Evolutionary conservation across 2,329 filamentous ascomycete species (phyloP), one percentile per base, ranked within the genome.

Genomic region (Exophiala oligosperma): DNA sequence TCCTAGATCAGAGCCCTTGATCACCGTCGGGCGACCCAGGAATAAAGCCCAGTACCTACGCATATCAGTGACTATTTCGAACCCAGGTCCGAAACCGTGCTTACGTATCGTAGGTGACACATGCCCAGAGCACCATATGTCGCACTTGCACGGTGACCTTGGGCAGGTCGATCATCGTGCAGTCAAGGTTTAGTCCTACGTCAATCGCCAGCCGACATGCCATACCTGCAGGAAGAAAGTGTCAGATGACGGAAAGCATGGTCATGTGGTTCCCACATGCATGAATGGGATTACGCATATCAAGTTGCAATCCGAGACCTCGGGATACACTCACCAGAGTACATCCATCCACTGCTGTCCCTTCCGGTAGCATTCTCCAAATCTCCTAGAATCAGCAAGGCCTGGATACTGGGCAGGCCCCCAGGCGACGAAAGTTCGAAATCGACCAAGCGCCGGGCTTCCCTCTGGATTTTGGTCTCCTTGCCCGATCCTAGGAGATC

Each of bases 141-240:
- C 54, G 26, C 21, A 48, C 49, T 23, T 59, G 38, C 28, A 61
- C 48, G 49, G 50, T 37, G 55, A 40, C 40, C 54, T 61, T 40
- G 56, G 28, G 8, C n/a, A 54, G 4, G 6, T 43, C 52, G 28
- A 44, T 32, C 5, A 14, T 17, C 17, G 40, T 54, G 9, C 61
- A 62, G 53, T 75, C 73, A 3, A 77, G 62, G 59, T 77, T 72
- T 6, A 74, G 65, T 2, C 73, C 73, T 1, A 76, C 64, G 47
- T 76, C 74, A 53, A 72, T 72, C 3, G 75, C 66, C 75, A 78
- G 77, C 1, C 75, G 69, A 32, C 73, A 61, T 0, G 73, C 75
- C 54, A 73, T 73, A 1, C 41, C 41, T 44, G 41, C 41, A 7
- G 14, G 7, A 21, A 41, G 7, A 17, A 6, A 41, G 21, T 14